Conservation (phyloP, 2,329 filamentous ascomycete species). For the Esteya vermicola region DNA sequence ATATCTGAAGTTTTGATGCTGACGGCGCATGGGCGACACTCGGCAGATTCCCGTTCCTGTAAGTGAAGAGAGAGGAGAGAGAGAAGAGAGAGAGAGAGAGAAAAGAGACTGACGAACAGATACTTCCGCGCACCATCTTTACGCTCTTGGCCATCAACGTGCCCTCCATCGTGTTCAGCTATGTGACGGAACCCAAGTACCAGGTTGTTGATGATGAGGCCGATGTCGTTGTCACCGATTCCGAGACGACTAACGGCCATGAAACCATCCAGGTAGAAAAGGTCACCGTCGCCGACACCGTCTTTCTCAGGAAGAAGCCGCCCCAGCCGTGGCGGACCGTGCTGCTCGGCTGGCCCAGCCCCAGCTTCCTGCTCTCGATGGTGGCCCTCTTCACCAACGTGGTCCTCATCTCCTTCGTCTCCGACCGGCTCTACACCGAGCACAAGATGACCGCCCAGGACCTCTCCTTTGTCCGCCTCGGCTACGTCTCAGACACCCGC, state of each 20-base stretch:
- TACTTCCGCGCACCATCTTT: conserved; percentile 27
- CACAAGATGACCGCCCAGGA: conserved; percentile 58
- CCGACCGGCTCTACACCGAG: conserved; percentile 67
- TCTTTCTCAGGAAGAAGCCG: conserved; percentile 43
- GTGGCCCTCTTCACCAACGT: conserved; percentile 61
- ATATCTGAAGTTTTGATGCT: too few species aligned
- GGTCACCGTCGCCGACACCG: conserved; percentile 48
- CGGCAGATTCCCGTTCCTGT: conserved; percentile 23
- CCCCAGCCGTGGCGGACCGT: conserved; percentile 49
- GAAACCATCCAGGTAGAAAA: conserved; percentile 32
- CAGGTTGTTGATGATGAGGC: conserved; percentile 44
- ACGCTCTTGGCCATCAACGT: conserved; percentile 53
- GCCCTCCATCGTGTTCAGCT: conserved; percentile 46
- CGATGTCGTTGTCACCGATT: conserved; percentile 15
- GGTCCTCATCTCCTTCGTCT: conserved; percentile 50
- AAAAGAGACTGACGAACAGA: neutral
- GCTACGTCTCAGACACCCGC: conserved; percentile 68
- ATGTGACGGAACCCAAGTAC: conserved; percentile 40
- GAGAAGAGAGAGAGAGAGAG: neutral
- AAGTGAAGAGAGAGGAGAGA: conserved; percentile 6
- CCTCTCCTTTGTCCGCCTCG: conserved; percentile 73
- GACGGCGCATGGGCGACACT: too few species aligned
- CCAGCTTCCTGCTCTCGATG: conserved; percentile 50
- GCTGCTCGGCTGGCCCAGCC: conserved; percentile 61
- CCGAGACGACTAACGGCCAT: too few species aligned